phyloP scores from a whole-genome alignment of 495 filamentous ascomycete genomes.

The Penicillium psychrofluorescens region DNA sequence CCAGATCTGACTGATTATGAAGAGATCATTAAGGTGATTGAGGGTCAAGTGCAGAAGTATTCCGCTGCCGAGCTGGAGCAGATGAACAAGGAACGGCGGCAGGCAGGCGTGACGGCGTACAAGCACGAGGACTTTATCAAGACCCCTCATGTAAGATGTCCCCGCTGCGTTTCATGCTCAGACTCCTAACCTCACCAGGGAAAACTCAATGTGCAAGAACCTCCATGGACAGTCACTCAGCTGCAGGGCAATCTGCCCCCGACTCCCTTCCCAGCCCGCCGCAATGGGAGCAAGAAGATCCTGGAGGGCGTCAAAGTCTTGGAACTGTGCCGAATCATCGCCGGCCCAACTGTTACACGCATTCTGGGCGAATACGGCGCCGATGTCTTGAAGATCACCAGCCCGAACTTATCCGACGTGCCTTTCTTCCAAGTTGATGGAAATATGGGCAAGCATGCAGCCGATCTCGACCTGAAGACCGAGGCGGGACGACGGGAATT shows the following conservation, averaged over 20 bases:
- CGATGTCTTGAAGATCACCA: constrained; percentile 63
- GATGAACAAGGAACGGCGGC: constrained; percentile 52
- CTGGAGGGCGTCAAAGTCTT: constrained; percentile 45
- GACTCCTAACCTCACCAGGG: constrained; percentile 27
- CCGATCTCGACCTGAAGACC: constrained; percentile 52
- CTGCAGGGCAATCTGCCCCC: constrained; percentile 42
- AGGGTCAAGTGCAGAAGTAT: constrained; percentile 55
- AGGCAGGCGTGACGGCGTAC: constrained; percentile 60
- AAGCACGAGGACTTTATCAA: constrained; percentile 58
- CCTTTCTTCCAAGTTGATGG: constrained; percentile 77
- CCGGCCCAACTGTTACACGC: constrained; percentile 56
- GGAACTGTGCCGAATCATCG: constrained; percentile 59
- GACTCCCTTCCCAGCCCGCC: constrained; percentile 41
- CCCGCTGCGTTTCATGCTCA: background rate
- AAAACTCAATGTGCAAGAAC: constrained; percentile 36
- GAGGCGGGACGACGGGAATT: constrained; percentile 47
- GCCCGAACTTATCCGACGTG: constrained; percentile 59
- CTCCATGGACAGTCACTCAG: constrained; percentile 47
- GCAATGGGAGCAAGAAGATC: constrained; percentile 20
- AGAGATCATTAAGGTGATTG: constrained; percentile 60
- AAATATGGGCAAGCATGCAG: constrained; percentile 61
- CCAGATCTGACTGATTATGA: constrained; percentile 60
- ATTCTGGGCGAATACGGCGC: constrained; percentile 63
- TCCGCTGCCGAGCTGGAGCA: constrained; percentile 55
- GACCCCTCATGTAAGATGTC: constrained; percentile 45